phyloP scores from a whole-genome alignment of 306 rosid genomes.

The Argentina anserina region DNA sequence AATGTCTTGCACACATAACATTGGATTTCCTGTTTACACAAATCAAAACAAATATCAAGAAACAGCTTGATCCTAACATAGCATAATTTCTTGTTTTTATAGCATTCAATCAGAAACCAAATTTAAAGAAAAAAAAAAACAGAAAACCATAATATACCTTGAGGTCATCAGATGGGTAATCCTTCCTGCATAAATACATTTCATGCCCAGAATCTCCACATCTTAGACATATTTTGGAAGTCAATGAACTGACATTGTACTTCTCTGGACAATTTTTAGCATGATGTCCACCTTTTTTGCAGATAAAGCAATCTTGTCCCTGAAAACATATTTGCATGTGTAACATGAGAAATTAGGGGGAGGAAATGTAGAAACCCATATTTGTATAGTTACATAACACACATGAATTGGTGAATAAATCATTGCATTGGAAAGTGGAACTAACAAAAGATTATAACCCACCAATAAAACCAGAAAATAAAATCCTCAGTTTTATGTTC shows the following conservation, averaged over 20 bases:
- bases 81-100: constrained; percentile 1
- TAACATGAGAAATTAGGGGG: neutral
- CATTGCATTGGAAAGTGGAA: neutral
- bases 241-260: constrained; percentile 30
- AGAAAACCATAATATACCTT: constrained; percentile 44
- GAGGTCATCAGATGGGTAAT: constrained; percentile 62
- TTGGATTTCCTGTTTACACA: constrained; percentile 54
- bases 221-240: constrained; percentile 56
- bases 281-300: constrained; percentile 77
- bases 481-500: neutral
- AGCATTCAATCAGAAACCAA: constrained; percentile 10
- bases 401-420: neutral
- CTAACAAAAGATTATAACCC: neutral
- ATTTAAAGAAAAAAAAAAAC: neutral
- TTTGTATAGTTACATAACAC: neutral
- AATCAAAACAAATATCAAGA: constrained; percentile 10
- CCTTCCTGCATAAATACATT: constrained; percentile 66
- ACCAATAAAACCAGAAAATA: neutral
- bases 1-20: constrained; percentile 72
- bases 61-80: neutral
- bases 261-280: constrained; percentile 87
- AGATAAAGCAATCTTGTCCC: constrained; percentile 70
- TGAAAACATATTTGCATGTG: constrained; percentile 20
- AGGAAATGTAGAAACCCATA: neutral
- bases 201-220: constrained; percentile 90